Base-by-base conservation (phyloP, 2,329 filamentous ascomycete species). In the Penicillium crustosum region DNA sequence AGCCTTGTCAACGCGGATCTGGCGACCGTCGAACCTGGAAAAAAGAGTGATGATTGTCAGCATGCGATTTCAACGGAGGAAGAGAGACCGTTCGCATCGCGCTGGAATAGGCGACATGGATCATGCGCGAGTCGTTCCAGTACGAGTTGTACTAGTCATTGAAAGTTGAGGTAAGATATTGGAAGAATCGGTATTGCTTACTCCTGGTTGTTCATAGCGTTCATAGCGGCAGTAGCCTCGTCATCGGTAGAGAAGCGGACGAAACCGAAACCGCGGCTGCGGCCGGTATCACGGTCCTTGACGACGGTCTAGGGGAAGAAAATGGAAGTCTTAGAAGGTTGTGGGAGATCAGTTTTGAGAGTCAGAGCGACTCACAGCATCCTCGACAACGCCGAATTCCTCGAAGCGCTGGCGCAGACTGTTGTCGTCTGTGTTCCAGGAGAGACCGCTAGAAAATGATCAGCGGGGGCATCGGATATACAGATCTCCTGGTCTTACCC, bases 261-360 rank as follows among this genome's bases (percentile, higher is more conserved):
- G 57, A 59, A 59, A 45, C 57, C 57, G 53, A 59, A 59, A 42
- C 57, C 57, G 13, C 57, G 57, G 57, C 51, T 55, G 57, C 57
- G 57, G 47, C 47, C 44, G 17, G 57, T 59, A 13, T 59, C 57
- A 42, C 57, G 57, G 57, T 59, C 57, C 47, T 56, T 59, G 35
- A 59, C 51, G 12, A 59, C 57, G 19, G 53, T 59, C 57, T 59
- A 35, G 19, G 12, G 12, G 5, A 41, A 13, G 21, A 25, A 38
- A 49, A 41, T 15, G 13, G 3, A 17, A 12, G 21, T 27, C 8
- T 53, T 21, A 47, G 21, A 29, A 15, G 8, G 13, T 2, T 19
- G 5, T 6, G 6, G 12, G 31, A 3, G 9, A 23, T 39, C 15
- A 27, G 45, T n/a, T 17, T 23, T 31, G 9, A 23, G 8, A 38